Conservation (phyloP, 345 rosid genomes). For the Brassica carinata region DNA sequence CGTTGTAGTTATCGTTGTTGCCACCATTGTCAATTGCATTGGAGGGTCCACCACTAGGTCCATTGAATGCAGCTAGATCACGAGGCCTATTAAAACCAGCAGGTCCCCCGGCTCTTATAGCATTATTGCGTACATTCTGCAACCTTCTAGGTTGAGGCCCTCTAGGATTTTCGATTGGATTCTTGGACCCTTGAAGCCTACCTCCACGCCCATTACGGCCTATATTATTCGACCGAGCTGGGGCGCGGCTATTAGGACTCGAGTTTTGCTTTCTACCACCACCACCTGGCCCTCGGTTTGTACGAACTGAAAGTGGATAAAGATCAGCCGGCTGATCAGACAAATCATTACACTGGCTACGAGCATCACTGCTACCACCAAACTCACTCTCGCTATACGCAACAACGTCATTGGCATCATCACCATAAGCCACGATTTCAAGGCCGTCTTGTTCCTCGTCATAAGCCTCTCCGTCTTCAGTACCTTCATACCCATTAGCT, state of each 20-base stretch:
- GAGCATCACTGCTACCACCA: slow-evolving; percentile 39
- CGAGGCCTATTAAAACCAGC: slow-evolving; percentile 16
- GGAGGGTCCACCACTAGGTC: slow-evolving; percentile 23
- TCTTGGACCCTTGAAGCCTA: slow-evolving; percentile 9
- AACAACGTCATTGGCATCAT: neutral
- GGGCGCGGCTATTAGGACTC: neutral
- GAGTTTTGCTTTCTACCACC: neutral
- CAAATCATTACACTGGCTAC: slow-evolving; percentile 32
- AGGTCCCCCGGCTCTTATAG: neutral
- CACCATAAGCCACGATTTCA: slow-evolving; percentile 24
- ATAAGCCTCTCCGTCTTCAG: slow-evolving; percentile 5
- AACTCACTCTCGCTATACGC: slow-evolving; percentile 36
- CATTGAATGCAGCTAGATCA: slow-evolving; percentile 3
- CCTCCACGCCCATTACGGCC: neutral
- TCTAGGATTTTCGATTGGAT: slow-evolving; percentile 7
- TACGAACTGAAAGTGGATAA: slow-evolving; percentile 14
- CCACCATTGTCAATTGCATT: slow-evolving; percentile 21
- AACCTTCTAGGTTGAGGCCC: slow-evolving; percentile 13
- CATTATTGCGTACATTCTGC: slow-evolving; percentile 17
- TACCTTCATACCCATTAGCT: slow-evolving; percentile 19
- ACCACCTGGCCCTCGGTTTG: neutral
- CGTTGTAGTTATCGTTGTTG: slow-evolving; percentile 27
- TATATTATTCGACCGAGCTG: slow-evolving; percentile 11
- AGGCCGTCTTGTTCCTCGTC: neutral
- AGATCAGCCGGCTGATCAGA: slow-evolving; percentile 21